phyloP scores from a whole-genome alignment of 768 basidiomycete genomes.

The Leccinellum luteum region DNA sequence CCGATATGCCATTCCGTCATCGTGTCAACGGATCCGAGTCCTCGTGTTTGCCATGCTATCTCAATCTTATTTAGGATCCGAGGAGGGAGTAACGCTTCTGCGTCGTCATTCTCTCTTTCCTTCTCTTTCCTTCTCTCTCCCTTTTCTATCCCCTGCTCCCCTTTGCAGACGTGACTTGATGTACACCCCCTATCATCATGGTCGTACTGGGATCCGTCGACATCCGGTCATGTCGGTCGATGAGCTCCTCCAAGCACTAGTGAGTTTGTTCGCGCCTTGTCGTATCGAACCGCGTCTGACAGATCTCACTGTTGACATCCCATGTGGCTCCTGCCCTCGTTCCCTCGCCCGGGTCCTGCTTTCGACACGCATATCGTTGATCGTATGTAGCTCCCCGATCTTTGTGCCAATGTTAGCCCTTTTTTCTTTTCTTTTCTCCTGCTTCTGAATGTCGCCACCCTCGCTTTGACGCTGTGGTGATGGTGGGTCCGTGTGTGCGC shows the following conservation, averaged over 20 bases:
- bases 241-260: conserved; percentile 10
- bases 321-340: not conserved
- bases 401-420: conserved; percentile 8
- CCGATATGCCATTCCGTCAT: not conserved
- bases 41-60: not conserved
- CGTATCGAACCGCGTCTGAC: not conserved
- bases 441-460: not conserved
- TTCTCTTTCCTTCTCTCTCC: not conserved
- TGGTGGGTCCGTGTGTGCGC: not conserved
- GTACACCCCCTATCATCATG: conserved; percentile 3
- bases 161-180: conserved; percentile 3
- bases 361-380: not conserved
- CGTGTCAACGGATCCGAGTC: not conserved
- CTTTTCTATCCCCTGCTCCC: not conserved
- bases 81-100: not conserved
- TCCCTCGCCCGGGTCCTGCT: too few relatives aligned
- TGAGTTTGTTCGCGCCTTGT: not conserved
- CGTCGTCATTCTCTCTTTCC: not conserved
- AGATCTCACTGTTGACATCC: not conserved
- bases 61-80: not conserved
- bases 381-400: conserved; percentile 15
- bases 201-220: conserved; percentile 1
- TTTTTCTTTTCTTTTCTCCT: not conserved
- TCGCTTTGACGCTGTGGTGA: not conserved
- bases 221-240: conserved; percentile 13